phyloP scores from a whole-genome alignment of 1,139 yeast species.

The Trichomonascaceae sp. region DNA sequence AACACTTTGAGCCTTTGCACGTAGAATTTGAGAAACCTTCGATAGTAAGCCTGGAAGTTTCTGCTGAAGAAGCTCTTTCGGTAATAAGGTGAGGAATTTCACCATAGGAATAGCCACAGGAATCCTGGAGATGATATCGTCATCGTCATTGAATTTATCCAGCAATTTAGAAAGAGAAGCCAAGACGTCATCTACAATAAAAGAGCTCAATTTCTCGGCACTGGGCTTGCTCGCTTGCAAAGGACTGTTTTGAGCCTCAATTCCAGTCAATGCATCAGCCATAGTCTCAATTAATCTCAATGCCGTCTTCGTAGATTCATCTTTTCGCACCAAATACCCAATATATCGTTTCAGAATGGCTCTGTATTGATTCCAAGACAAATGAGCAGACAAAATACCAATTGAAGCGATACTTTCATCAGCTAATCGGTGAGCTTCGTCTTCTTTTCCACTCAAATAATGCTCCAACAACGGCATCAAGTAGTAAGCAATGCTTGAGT shows the following conservation, averaged over 20 bases:
- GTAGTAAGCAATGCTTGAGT: slow-evolving; percentile 67
- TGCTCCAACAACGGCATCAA: slow-evolving; percentile 80
- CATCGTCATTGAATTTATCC: slow-evolving; percentile 34
- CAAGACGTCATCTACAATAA: slow-evolving; percentile 52
- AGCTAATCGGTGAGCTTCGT: slow-evolving; percentile 63
- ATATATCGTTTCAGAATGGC: slow-evolving; percentile 71
- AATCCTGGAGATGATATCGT: slow-evolving; percentile 67
- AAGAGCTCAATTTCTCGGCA: slow-evolving; percentile 43
- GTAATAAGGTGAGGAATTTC: slow-evolving; percentile 59
- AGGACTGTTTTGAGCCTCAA: slow-evolving; percentile 14
- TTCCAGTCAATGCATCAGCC: slow-evolving; percentile 1
- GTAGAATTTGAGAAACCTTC: slow-evolving; percentile 76
- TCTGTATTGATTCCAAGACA: slow-evolving; percentile 76
- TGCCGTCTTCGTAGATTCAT: slow-evolving; percentile 50
- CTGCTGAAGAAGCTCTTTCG: slow-evolving; percentile 48
- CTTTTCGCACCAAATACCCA: slow-evolving; percentile 46
- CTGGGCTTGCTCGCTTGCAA: slow-evolving; percentile 30
- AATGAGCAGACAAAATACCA: slow-evolving; percentile 49
- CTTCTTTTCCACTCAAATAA: slow-evolving; percentile 48
- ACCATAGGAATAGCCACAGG: slow-evolving; percentile 80
- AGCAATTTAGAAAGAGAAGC: slow-evolving; percentile 59
- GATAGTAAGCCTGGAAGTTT: slow-evolving; percentile 80
- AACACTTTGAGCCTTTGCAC: slow-evolving; percentile 80
- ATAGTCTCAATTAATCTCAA: slow-evolving; percentile 51
- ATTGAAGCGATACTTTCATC: slow-evolving; percentile 67